Evolutionary conservation across 2,329 filamentous ascomycete species (phyloP).

Genomic region (Geosmithia flava): DNA sequence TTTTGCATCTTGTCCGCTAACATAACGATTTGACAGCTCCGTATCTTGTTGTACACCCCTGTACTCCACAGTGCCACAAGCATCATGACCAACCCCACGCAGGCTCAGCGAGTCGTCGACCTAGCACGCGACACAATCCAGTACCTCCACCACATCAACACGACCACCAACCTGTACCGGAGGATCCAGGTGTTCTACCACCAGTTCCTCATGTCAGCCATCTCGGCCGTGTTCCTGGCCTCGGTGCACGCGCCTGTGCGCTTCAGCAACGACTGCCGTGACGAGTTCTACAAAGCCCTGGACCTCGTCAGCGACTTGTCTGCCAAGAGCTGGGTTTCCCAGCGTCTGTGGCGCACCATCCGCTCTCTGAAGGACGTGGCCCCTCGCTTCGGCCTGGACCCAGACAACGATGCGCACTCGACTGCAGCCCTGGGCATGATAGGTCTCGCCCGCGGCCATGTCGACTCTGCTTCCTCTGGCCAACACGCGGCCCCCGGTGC

Average conservation of each 20-base stretch:
- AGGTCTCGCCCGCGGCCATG: constrained; percentile 31
- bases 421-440: constrained; percentile 43
- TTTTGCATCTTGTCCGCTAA: not conserved
- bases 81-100: constrained; percentile 62
- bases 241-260: constrained; percentile 62
- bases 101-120: constrained; percentile 63
- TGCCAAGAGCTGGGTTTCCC: constrained; percentile 57
- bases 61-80: constrained; percentile 74
- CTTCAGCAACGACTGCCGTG: constrained; percentile 55
- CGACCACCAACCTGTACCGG: constrained; percentile 58
- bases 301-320: constrained; percentile 64
- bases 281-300: constrained; percentile 70
- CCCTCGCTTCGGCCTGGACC: constrained; percentile 49
- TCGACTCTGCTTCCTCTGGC: constrained; percentile 10
- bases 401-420: constrained; percentile 35
- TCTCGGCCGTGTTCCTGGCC: constrained; percentile 65
- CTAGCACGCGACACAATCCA: constrained; percentile 67
- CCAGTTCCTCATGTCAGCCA: constrained; percentile 64
- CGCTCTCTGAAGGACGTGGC: constrained; percentile 60
- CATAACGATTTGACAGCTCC: constrained; percentile 37
- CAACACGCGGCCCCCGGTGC: constrained; percentile 12
- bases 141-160: constrained; percentile 58
- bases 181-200: constrained; percentile 67
- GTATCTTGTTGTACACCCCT: constrained; percentile 78
- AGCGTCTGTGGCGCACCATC: constrained; percentile 63